phyloP scores from a whole-genome alignment of 192 early-diverging fungal species.

The Phlyctochytrium planicorne region DNA sequence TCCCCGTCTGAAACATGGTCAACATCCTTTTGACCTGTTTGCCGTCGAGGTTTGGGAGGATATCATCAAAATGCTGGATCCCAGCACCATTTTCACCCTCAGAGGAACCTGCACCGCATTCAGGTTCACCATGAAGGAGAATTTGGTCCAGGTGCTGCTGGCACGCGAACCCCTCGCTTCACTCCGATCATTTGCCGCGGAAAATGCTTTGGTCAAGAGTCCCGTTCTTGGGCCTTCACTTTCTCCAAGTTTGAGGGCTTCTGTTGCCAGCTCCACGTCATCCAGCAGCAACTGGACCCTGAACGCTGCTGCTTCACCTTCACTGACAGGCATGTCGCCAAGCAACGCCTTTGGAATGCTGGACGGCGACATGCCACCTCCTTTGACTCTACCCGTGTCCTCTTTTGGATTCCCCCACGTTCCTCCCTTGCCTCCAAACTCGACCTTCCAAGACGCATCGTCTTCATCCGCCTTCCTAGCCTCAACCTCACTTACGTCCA shows the following conservation, averaged over 20 bases:
- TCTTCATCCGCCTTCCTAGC: background rate
- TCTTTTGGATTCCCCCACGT: background rate
- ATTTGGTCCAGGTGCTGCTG: conserved; percentile 3
- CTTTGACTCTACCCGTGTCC: background rate
- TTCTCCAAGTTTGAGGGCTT: background rate
- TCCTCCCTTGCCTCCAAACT: background rate
- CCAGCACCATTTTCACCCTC: background rate
- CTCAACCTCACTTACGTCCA: background rate
- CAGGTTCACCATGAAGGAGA: background rate
- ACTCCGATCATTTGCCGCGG: background rate
- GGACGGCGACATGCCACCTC: background rate
- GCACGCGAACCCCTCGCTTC: background rate
- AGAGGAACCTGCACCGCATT: background rate
- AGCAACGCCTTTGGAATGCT: background rate
- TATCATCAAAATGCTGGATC: background rate
- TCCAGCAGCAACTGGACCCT: background rate
- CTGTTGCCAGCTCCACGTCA: background rate
- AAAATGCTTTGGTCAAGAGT: background rate
- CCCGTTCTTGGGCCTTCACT: background rate
- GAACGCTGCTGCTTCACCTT: background rate
- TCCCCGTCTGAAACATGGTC: background rate
- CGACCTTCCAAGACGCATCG: background rate
- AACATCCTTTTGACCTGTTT: conserved; percentile 1
- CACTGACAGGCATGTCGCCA: background rate
- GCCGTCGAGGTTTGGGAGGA: conserved; percentile 7